phyloP scores from a whole-genome alignment of 1,284 basidiomycete species.

The Fomitiporia mediterranea region DNA sequence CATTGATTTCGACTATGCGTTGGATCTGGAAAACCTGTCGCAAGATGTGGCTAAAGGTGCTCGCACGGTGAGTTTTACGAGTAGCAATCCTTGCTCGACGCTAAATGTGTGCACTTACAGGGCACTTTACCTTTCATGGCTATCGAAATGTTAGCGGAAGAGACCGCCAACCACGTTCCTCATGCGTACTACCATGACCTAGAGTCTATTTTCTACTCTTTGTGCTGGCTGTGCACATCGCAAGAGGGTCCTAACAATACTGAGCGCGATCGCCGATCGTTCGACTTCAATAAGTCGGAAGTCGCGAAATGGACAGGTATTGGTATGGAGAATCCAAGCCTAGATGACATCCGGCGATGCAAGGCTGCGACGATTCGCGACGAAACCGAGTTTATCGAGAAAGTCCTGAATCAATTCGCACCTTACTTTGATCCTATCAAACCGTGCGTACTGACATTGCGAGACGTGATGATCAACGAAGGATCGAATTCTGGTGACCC shows the following conservation, averaged over 20 bases:
- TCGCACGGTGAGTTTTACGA: background rate
- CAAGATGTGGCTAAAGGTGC: background rate
- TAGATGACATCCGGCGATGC: background rate
- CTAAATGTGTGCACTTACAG: background rate
- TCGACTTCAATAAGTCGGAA: background rate
- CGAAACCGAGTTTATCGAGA: background rate
- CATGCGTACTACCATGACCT: constrained; percentile 8
- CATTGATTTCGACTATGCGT: constrained; percentile 3
- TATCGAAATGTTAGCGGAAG: background rate
- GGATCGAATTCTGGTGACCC: background rate
- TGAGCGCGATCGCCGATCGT: background rate
- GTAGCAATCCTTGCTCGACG: background rate
- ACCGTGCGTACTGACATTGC: background rate
- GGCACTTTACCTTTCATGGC: constrained; percentile 7
- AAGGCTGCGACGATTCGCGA: background rate
- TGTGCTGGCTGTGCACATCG: constrained; percentile 4
- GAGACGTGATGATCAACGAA: background rate
- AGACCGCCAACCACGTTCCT: background rate
- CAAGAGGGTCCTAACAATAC: background rate
- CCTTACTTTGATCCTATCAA: background rate
- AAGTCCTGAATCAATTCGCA: background rate
- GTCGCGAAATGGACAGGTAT: background rate
- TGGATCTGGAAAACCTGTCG: background rate
- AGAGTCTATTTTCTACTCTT: constrained; percentile 4
- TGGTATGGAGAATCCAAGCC: background rate